A percentile compares a stretch with the other conserved stretches of the same genome.
Evolutionary conservation across 148 eudicot genomes (phyloP).

Genomic region (Arctostaphylos glauca): DNA sequence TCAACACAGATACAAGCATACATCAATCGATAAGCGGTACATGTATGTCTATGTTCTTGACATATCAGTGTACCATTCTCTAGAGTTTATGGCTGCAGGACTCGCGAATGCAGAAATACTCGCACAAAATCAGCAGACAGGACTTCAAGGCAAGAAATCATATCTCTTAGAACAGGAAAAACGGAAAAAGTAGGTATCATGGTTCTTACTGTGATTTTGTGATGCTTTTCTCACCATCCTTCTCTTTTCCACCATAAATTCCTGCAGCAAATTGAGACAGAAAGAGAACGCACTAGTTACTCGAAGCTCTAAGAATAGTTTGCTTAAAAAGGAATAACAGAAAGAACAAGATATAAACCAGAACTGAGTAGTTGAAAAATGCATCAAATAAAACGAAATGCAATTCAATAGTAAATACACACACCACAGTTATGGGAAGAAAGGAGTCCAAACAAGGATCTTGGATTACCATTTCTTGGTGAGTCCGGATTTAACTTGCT

Average conservation of each 20-base stretch:
- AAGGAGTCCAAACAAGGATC: not conserved
- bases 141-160: not conserved
- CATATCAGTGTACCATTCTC: not conserved
- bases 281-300: not conserved
- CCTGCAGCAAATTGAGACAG: constrained; percentile 35
- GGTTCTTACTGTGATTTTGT: constrained; percentile 40
- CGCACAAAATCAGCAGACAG: constrained; percentile 3
- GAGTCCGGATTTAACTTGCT: constrained; percentile 32
- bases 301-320: constrained; percentile 11
- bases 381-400: not conserved
- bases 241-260: constrained; percentile 24
- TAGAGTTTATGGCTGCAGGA: not conserved
- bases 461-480: constrained; percentile 35
- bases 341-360: not conserved
- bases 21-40: not conserved
- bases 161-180: not conserved
- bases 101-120: not conserved
- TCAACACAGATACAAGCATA: not conserved
- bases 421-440: not conserved
- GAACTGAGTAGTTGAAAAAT: not conserved
- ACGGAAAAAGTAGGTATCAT: not conserved
- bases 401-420: constrained; percentile 12
- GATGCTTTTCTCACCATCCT: constrained; percentile 20
- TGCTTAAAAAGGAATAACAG: not conserved
- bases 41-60: not conserved